These are phyloP conservation scores for Leptodontidium sp. DNA, from an alignment of 2,329 filamentous ascomycete genomes.

Conservation along the genomic window DNA sequence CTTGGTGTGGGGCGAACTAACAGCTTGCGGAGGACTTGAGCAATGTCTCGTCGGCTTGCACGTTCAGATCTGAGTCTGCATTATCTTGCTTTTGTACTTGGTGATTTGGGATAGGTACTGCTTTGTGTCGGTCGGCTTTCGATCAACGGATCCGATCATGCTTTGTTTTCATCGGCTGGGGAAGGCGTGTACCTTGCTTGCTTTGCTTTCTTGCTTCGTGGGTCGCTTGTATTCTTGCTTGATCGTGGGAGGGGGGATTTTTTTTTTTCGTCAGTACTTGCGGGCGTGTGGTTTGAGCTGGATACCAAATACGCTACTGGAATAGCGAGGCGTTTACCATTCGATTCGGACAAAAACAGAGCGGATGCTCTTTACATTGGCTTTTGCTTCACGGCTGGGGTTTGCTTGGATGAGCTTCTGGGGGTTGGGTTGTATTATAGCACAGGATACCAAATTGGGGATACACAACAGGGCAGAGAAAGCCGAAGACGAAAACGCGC, in stretches of 20 bases:
- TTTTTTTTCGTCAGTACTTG: too few relatives aligned
- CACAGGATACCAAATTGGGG: not conserved
- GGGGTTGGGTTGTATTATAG: constrained; percentile 15
- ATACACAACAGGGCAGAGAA: not conserved
- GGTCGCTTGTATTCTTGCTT: not conserved
- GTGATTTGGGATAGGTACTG: not conserved
- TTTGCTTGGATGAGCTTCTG: not conserved
- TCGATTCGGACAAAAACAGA: too few relatives aligned
- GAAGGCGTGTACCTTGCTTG: not conserved
- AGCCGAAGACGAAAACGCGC: not conserved
- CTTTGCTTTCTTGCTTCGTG: not conserved
- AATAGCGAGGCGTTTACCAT: not conserved
- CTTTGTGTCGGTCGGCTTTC: not conserved
- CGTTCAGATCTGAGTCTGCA: not conserved
- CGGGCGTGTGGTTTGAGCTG: not conserved
- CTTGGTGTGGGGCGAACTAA: constrained; percentile 22
- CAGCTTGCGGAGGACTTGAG: constrained; percentile 13
- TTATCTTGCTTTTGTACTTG: constrained; percentile 2
- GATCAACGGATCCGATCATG: not conserved
- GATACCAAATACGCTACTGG: not conserved
- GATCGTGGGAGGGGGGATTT: not conserved
- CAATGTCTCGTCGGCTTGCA: not conserved
- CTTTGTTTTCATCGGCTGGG: not conserved
- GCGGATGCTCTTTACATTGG: not conserved
- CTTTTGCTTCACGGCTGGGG: not conserved